Evolutionary conservation across 2,329 filamentous ascomycete genomes (phyloP), one percentile per base, ranked within the genome.

Genomic region (Penicillium sp.): DNA sequence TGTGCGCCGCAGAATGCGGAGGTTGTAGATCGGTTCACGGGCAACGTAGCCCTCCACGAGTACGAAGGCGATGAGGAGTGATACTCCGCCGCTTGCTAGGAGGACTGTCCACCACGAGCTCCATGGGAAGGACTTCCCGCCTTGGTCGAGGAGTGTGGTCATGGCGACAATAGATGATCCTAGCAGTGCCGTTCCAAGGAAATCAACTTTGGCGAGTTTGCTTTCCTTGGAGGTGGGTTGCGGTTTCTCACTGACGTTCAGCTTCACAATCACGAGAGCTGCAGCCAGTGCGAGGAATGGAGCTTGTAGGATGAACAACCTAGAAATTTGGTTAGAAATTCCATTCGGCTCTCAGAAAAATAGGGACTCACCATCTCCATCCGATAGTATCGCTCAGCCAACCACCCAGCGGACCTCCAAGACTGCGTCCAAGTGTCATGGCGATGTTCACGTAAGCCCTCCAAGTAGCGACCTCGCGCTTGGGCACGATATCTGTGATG

Each of bases 301-400:
- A 4, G 62, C 64, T 48, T 73, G 71, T 0, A 70, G 53, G 9
- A 73, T 61, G 17, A 73, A 73, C 0, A 69, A 51, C 69, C 70
- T 72, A 19, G 0, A 13, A 5, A 40, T 6, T 40, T 4, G 6
- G 17, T 62, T 42, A 62, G 56, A 6, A 10, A 21, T 1, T 3
- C n/a, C 13, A 15, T 33, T 17, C 10, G 13, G 17, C 15, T 25
- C 2, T 2, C 0, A 8, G n/a, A 6, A 21, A 12, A 17, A 4
- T 15, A 2, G 1, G 6, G n/a, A 40, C 58, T 1, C 60, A 84
- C 85, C 85, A 87, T 71, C 87, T 76, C 87, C 86, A 89, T 17
- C 86, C 86, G 13, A 89, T 78, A 0, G 81, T 80, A 61, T 89
- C 84, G 1, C 85, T 82, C 2, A 89, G 70, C 66, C 79, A 83